Conservation (phyloP, 768 basidiomycete genomes). For the Mycena crocata region DNA sequence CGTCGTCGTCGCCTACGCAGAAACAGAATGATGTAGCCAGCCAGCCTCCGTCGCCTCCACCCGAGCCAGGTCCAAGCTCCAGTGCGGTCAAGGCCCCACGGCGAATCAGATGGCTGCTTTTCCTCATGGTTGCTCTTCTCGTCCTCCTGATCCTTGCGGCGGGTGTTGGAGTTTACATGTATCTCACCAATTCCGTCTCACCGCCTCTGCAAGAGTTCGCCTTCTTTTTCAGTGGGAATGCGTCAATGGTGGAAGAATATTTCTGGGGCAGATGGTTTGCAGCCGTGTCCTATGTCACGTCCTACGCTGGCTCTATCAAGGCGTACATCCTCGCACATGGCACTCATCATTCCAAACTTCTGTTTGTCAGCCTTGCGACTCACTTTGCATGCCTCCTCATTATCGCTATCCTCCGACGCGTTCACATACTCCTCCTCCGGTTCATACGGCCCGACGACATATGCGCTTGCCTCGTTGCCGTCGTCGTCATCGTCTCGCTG, state of each 20-base stretch:
- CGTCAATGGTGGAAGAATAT: neutral
- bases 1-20: neutral
- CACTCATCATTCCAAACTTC: neutral
- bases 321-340: neutral
- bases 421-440: no score
- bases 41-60: neutral
- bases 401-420: neutral
- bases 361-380: neutral
- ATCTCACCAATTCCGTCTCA: no score
- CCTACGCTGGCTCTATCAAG: no score
- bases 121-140: no score
- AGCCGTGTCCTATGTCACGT: neutral
- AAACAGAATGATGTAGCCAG: neutral
- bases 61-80: neutral
- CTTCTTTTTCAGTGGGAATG: no score
- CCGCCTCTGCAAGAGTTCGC: no score
- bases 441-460: rapidly evolving
- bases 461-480: neutral
- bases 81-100: neutral
- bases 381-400: neutral
- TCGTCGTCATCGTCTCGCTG: neutral
- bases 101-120: neutral
- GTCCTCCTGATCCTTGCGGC: neutral
- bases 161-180: neutral
- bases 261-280: neutral